Base-by-base conservation (phyloP, 78 protist species). In the Cavenderia fasciculata region DNA sequence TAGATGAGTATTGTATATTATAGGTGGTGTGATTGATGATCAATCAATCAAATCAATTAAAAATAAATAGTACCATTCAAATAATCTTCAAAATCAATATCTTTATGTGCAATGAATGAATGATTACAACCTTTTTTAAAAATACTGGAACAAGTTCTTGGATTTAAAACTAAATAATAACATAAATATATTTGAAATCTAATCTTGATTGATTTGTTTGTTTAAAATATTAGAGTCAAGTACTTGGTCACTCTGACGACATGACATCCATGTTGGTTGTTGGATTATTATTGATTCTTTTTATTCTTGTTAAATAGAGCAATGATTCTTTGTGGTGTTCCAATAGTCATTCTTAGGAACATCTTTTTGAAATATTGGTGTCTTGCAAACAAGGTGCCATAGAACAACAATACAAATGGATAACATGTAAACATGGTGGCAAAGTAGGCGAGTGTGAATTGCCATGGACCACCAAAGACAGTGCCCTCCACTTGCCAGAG, bases 311-410 rank as follows among this genome's bases (percentile, higher is more conserved):
- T 12, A 7, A 63, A 63, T 21, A 63, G 5, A 5, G 33, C 38
- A n/a, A 33, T 38, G 7, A 36, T 57, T 52, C 72, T 77, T n/a
- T 62, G 14, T 47, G 71, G 87, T 4, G 38, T 61, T 19, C 47
- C 52, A 51, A 49, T 18, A 0, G 74, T 47, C 89, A 82, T 82
- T 19, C 89, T 66, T 7, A 49, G 19, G 25, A 65, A 82, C 36
- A 82, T 21, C n/a, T 65, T 61, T 33, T 66, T 59, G 29, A 82
- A 82, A 6, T 44, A 68, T 68, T 82, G 89, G 31, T 68, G 74
- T 33, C 89, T n/a, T 0, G 61, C 89, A 82, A 82, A 82, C 3
- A 82, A 18, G 25, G 89, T 82, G 27, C 89, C 89, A 49, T 66
- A 82, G 0, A 61, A 68, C 29, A 82, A 25, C 3, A 82, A 31